These are phyloP conservation scores for Liriodendron chinense DNA, from an alignment of 164 flowering plant genomes.

Conservation along the genomic window DNA sequence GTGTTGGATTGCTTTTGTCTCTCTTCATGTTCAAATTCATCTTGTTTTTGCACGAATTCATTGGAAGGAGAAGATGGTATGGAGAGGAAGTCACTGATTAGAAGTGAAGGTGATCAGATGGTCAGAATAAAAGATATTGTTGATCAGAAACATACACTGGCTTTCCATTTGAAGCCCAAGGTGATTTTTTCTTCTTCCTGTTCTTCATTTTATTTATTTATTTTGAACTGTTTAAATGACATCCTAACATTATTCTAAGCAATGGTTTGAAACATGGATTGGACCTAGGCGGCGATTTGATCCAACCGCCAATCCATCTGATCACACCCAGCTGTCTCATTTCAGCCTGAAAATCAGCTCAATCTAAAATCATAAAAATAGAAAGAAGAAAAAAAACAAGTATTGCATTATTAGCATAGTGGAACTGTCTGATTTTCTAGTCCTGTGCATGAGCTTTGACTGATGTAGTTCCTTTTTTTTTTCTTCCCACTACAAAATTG, in stretches of 20 bases:
- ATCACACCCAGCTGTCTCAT: no score
- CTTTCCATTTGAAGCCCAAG: slow-evolving; percentile 79
- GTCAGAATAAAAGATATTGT: slow-evolving; percentile 54
- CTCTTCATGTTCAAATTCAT: slow-evolving; percentile 36
- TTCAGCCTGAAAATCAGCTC: not conserved
- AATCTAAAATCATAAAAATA: not conserved
- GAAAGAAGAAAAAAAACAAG: not conserved
- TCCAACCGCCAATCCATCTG: no score
- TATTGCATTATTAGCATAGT: no score
- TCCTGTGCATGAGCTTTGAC: no score
- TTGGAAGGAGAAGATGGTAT: slow-evolving; percentile 21
- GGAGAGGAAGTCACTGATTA: slow-evolving; percentile 48
- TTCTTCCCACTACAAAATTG: no score
- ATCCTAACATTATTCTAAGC: not conserved
- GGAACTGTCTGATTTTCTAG: no score
- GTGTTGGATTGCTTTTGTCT: slow-evolving; percentile 55
- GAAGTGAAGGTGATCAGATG: slow-evolving; percentile 24
- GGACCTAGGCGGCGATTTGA: no score
- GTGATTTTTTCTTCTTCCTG: slow-evolving; percentile 17
- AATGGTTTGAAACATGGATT: no score
- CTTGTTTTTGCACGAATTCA: slow-evolving; percentile 57
- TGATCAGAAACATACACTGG: slow-evolving; percentile 58
- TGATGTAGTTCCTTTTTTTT: no score
- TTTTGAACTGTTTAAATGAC: not conserved
- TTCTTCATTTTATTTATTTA: not conserved